Evolutionary conservation across 2,329 filamentous ascomycete genomes (phyloP).

Genomic region (Herpomyces periplanetae): DNA sequence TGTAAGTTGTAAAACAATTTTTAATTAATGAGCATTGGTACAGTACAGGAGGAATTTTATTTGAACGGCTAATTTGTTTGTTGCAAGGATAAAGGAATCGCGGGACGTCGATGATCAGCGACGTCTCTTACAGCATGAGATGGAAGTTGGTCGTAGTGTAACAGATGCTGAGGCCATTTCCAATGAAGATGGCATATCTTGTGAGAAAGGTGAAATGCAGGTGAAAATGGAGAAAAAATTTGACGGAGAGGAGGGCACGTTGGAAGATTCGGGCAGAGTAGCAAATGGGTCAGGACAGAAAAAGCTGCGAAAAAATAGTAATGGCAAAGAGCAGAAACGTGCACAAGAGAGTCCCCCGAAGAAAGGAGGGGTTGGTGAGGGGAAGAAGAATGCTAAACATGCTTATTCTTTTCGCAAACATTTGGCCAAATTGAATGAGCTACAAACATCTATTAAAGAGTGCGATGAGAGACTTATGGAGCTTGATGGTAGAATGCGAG

Average conservation of each 20-base stretch:
- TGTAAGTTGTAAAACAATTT: conserved; percentile 9
- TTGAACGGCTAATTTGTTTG: neutral
- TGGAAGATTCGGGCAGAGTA: too few species aligned
- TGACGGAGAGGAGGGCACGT: too few species aligned
- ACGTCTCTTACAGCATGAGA: conserved; percentile 27
- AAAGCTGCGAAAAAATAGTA: too few species aligned
- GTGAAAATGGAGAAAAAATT: too few species aligned
- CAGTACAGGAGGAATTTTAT: too few species aligned
- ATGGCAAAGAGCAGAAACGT: conserved; percentile 14
- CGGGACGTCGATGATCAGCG: conserved; percentile 27
- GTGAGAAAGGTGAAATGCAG: too few species aligned
- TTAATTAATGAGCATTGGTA: too few species aligned
- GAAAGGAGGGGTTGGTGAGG: conserved; percentile 23
- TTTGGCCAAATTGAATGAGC: conserved; percentile 33
- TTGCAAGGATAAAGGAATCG: conserved; percentile 22
- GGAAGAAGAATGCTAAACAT: conserved; percentile 14
- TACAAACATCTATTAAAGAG: conserved; percentile 42
- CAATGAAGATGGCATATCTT: too few species aligned
- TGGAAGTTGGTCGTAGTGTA: too few species aligned
- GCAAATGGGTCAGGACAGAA: too few species aligned
- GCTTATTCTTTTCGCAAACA: conserved; percentile 21
- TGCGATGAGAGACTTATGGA: conserved; percentile 52
- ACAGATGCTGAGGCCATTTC: too few species aligned
- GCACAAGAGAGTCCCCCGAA: conserved; percentile 19
- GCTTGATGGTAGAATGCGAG: conserved; percentile 63